These are phyloP conservation scores for Eruca vesicaria DNA, from an alignment of 441 rosid genomes.

Conservation along the genomic window DNA sequence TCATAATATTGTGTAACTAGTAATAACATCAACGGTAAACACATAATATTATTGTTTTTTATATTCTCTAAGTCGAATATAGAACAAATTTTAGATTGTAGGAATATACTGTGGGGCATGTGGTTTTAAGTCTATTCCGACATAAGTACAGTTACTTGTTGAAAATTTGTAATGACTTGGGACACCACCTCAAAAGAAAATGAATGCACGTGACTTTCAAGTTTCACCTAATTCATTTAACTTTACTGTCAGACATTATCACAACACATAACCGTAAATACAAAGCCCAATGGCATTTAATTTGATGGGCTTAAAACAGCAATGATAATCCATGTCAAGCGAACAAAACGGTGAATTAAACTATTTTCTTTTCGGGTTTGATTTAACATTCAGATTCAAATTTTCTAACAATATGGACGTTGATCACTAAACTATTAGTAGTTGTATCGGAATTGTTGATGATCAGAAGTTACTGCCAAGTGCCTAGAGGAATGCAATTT, in stretches of 20 bases:
- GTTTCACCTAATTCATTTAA: conserved; percentile 19
- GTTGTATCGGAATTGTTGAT: background rate
- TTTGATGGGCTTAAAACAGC: background rate
- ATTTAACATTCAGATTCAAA: background rate
- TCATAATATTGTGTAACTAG: background rate
- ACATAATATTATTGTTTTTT: background rate
- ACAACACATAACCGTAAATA: background rate
- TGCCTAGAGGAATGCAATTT: conserved; percentile 22
- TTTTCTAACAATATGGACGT: background rate
- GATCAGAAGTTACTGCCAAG: conserved; percentile 12
- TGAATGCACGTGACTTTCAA: conserved; percentile 20
- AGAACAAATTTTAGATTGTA: background rate
- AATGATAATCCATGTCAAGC: background rate
- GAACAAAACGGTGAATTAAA: background rate
- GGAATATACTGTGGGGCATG: conserved; percentile 7
- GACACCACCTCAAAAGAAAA: conserved; percentile 20
- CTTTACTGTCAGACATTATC: background rate
- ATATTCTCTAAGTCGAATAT: background rate
- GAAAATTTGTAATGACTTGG: conserved; percentile 7
- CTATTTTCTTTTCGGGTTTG: background rate
- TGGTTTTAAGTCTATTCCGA: conserved; percentile 24
- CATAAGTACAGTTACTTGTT: conserved; percentile 24
- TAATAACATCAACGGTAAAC: background rate
- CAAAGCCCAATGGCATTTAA: conserved; percentile 3
- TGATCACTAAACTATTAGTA: background rate